Evolutionary conservation across 495 filamentous ascomycete species (phyloP), one percentile per base, ranked within the genome.

Genomic region (Lepidopterella palustris): DNA sequence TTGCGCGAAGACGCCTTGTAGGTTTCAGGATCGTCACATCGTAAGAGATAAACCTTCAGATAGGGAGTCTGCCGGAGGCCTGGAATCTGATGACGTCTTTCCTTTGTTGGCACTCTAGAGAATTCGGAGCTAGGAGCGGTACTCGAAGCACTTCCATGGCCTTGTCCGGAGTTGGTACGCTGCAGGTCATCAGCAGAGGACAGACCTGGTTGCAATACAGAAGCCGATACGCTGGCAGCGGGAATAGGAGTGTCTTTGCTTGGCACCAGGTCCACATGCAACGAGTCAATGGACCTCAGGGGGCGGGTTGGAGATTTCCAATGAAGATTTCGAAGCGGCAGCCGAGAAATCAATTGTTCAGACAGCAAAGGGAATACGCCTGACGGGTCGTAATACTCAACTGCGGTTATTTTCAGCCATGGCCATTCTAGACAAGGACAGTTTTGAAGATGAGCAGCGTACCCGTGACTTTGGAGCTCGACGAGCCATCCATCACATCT

Each of bases 241-340:
- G 58, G 59, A 58, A 66, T 55, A 13, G 61, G 74, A 31, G 78
- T 57, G 28, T 76, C 79, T 27, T 55, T 56, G 40, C 67, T 68
- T 2, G 87, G 84, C 11, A 90, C 77, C 59, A 97, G 84, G 49
- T 95, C 90, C 67, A 97, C 82, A 67, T 96, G 89, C 39, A 98
- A 82, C 47, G 90, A 90, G 68, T 87, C 85, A 71, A 98, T 97
- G 25, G 92, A 95, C 51, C 93, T 85, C 39, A 96, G 77, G 9
- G 95, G 92, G 9, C 93, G 86, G 25, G 85, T 85, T 48, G 93
- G 87, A 5, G 95, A 96, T 71, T 96, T 93, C 93, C 93, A 98
- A 70, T 97, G 87, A 47, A 98, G 84, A 70, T 96, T 92, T 55
- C 84, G 86, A n/a, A 98, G 79, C 10, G 93, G 93, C 3, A 98